A percentile compares a stretch with the other conserved stretches of the same genome.
Evolutionary conservation across 164 flowering plant species (phyloP).

Genomic region (Tetracentron sinense): DNA sequence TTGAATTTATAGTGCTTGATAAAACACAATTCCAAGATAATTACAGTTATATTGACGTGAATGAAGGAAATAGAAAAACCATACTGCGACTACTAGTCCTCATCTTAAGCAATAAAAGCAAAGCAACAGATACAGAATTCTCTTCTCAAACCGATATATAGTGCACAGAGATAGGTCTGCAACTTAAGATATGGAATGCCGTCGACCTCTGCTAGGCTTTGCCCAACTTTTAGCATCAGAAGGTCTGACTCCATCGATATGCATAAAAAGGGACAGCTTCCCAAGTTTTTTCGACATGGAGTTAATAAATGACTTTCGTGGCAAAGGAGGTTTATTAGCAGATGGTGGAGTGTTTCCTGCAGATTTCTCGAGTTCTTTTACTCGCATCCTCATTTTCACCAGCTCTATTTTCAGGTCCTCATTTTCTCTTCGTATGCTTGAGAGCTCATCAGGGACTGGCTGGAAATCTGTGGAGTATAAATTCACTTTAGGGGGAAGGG

Average conservation of each 20-base stretch:
- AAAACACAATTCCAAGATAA: constrained; percentile 2
- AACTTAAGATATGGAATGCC: constrained; percentile 85
- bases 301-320: constrained; percentile 69
- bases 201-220: constrained; percentile 54
- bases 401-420: constrained; percentile 73
- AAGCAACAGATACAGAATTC: too few relatives aligned
- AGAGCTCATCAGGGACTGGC: constrained; percentile 45
- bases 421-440: constrained; percentile 58
- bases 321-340: constrained; percentile 62
- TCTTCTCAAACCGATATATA: background rate
- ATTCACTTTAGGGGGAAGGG: constrained; percentile 26
- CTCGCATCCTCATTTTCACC: constrained; percentile 53
- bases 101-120: too few relatives aligned
- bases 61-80: constrained; percentile 6
- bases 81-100: too few relatives aligned
- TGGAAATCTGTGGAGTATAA: constrained; percentile 27
- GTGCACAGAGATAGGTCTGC: constrained; percentile 1
- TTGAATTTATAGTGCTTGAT: too few relatives aligned
- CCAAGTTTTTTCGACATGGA: constrained; percentile 77
- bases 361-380: constrained; percentile 58
- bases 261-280: constrained; percentile 48
- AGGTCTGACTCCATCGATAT: constrained; percentile 44
- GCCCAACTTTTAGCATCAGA: constrained; percentile 33
- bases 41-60: constrained; percentile 13
- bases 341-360: constrained; percentile 22